Evolutionary conservation across 164 flowering plant species (phyloP), one percentile per base, ranked within the genome.

Genomic region (Cinnamomum chago): DNA sequence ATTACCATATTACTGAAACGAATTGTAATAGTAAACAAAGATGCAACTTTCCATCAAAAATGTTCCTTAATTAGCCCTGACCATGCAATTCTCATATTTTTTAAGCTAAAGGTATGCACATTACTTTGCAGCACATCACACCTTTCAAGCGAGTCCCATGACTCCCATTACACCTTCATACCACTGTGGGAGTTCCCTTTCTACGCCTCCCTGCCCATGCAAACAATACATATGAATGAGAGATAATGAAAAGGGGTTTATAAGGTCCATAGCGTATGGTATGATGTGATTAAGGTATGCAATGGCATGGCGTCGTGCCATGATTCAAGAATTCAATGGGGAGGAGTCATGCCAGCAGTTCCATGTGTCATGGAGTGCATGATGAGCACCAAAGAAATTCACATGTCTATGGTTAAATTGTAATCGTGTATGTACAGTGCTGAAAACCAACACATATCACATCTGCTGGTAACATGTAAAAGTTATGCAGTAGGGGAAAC

Each of bases 171-270:
- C 7, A 13, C 15, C 35, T 72, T 70, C 72, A 76, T 25, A 65
- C 23, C 17, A 27, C 50, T 2, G 55, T 33, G 9, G 78, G 24
- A 76, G 23, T 62, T 65, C 73, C 52, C 69, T 76, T 76, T 33
- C 70, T 50, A 2, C 78, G 73, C 22, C 70, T 70, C 62, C 64
- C 78, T 76, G 78, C 70, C 62, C 73, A 62, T 68, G 71, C 52
- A 68, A 68, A 22, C 24, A 68, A 68, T 68, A 5, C 50, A 67
- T 28, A 30, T 18, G n/a, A 28, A 67, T 33, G 52, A 67, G 70
- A 15, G 70, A 30, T 13, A 14, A 40, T 2, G 70, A 5, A 24
- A 22, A 24, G n/a, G 67, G 67, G 11, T 4, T 24, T 6, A 40
- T 9, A 9, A 7, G 10, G 47, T 40, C 67, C 67, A 22, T 64